Conservation (phyloP, 148 eudicot genomes). For the Beta vulgaris region DNA sequence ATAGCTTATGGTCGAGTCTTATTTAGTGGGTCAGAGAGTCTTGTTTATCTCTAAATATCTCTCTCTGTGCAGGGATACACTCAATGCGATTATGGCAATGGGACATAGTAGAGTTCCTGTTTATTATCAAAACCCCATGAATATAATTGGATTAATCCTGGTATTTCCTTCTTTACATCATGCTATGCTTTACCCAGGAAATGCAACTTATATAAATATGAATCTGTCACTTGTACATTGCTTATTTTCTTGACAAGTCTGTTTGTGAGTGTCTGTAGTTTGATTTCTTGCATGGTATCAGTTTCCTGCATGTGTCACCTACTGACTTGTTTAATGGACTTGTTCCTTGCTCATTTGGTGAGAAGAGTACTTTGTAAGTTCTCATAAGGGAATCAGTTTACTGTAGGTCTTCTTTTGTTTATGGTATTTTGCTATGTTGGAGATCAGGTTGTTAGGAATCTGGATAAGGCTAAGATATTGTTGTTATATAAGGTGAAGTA, state of each 20-base stretch:
- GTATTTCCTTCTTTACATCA: slow-evolving; percentile 35
- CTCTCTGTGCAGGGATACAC: slow-evolving; percentile 64
- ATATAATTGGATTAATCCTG: slow-evolving; percentile 82
- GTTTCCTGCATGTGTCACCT: not conserved
- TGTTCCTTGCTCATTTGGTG: not conserved
- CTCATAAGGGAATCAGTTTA: not conserved
- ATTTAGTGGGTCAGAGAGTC: slow-evolving; percentile 11
- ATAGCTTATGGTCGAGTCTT: slow-evolving; percentile 34
- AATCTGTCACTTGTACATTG: not conserved
- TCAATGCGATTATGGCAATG: slow-evolving; percentile 86
- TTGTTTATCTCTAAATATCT: slow-evolving; percentile 28
- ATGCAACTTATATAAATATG: not conserved
- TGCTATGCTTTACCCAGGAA: not conserved
- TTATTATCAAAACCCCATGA: slow-evolving; percentile 58
- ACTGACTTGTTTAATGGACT: not conserved
- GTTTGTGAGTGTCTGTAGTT: slow-evolving; percentile 4
- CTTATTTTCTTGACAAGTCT: not conserved
- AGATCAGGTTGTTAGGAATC: not conserved
- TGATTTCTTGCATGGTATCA: slow-evolving; percentile 3
- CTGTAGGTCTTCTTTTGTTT: not conserved
- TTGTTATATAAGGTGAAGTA: not conserved
- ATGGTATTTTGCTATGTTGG: not conserved
- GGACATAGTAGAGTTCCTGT: slow-evolving; percentile 98
- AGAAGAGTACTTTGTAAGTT: not conserved
- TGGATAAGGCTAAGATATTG: not conserved